Conservation (phyloP, 768 basidiomycete species). For the Sutorius australiensis region DNA sequence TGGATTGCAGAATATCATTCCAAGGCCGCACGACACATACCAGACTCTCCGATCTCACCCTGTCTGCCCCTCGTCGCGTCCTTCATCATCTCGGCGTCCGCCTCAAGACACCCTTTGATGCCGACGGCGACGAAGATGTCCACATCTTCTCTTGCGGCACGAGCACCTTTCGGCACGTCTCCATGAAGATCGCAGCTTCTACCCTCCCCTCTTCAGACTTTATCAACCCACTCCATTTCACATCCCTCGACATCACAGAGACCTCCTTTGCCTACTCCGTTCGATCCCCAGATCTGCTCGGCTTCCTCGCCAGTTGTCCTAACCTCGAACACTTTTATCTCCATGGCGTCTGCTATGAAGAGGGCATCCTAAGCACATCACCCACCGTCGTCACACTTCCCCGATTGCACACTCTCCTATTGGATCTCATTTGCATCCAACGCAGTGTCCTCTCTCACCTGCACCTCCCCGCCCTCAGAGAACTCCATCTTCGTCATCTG, state of each 20-base stretch:
- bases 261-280: conserved; percentile 36
- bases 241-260: conserved; percentile 56
- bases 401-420: conserved; percentile 50
- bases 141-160: conserved; percentile 31
- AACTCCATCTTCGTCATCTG: conserved; percentile 61
- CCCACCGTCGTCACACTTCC: conserved; percentile 52
- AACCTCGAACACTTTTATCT: conserved; percentile 56
- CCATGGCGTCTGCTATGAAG: conserved; percentile 50
- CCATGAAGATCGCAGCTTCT: conserved; percentile 48
- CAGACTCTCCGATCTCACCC: conserved; percentile 22
- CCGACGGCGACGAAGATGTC: conserved; percentile 18
- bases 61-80: conserved; percentile 14
- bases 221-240: conserved; percentile 51
- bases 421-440: conserved; percentile 58
- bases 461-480: conserved; percentile 54
- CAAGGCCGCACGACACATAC: conserved; percentile 31
- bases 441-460: conserved; percentile 64
- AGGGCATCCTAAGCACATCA: conserved; percentile 24
- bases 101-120: conserved; percentile 24
- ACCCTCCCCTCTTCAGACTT: conserved; percentile 45
- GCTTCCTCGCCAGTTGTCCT: conserved; percentile 60
- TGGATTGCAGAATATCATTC: conserved; percentile 44
- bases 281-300: conserved; percentile 49
- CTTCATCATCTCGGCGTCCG: conserved; percentile 30
- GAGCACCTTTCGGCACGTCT: conserved; percentile 34